Conservation (phyloP, 1,284 basidiomycete genomes). For the Ustilago loliicola region DNA sequence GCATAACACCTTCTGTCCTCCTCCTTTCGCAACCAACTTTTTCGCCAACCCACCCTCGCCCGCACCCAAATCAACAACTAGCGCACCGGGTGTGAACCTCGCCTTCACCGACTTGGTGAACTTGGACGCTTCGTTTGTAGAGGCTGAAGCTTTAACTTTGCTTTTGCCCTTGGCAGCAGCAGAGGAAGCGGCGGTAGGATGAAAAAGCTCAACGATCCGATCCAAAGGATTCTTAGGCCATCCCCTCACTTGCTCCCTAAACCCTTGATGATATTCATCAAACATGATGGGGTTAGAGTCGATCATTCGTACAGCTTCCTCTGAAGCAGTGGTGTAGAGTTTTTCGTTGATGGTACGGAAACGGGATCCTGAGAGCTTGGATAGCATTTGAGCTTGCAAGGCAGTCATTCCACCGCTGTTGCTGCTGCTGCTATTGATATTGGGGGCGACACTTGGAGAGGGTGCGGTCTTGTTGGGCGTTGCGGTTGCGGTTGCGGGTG, state of each 20-base stretch:
- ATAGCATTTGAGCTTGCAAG: conserved; percentile 60
- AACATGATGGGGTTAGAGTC: conserved; percentile 59
- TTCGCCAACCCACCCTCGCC: conserved; percentile 91
- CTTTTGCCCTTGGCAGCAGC: conserved; percentile 8
- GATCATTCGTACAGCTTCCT: conserved; percentile 59
- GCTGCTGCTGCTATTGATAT: neutral
- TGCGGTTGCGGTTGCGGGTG: neutral
- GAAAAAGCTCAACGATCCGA: conserved; percentile 56
- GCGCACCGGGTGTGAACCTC: conserved; percentile 73
- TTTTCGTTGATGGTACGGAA: conserved; percentile 70
- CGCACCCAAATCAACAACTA: conserved; percentile 94
- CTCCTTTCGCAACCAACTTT: conserved; percentile 66
- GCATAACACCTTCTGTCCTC: conserved; percentile 77
- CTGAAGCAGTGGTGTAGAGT: conserved; percentile 64
- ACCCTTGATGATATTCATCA: conserved; percentile 68
- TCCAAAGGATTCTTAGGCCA: conserved; percentile 70
- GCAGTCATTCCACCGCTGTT: conserved; percentile 38
- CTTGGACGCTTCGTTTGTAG: neutral
- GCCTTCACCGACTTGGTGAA: conserved; percentile 18
- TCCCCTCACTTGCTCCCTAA: conserved; percentile 64
- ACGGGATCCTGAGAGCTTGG: conserved; percentile 65
- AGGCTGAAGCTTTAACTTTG: conserved; percentile 10
- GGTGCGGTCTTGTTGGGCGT: neutral
- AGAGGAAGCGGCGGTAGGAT: conserved; percentile 3
- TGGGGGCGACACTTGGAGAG: neutral